Percentiles rank a stretch among this genome's conserved stretches.
These are phyloP conservation scores for Solanum acaule DNA, from an alignment of 257 asterid species.

Conservation along the genomic window DNA sequence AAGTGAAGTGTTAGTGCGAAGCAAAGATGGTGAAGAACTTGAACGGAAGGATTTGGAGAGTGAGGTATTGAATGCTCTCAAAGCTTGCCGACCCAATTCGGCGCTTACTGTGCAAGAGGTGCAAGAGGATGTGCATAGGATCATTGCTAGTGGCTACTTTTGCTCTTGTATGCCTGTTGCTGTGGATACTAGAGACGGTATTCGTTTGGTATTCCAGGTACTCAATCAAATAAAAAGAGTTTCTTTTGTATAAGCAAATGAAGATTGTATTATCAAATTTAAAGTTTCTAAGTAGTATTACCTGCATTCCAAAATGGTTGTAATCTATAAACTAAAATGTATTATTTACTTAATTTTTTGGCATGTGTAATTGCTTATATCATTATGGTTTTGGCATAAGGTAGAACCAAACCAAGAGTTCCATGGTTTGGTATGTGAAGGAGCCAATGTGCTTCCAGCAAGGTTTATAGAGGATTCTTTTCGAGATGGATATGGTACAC, in stretches of 20 bases:
- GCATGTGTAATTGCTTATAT: conserved; percentile 13
- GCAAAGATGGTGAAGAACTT: conserved; percentile 92
- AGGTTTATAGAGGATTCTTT: conserved; percentile 89
- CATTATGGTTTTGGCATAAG: conserved; percentile 42
- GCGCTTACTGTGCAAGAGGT: conserved; percentile 88
- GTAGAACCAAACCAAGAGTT: conserved; percentile 99
- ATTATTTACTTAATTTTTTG: not conserved
- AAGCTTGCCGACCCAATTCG: conserved; percentile 81
- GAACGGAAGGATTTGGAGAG: conserved; percentile 86
- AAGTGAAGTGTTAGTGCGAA: conserved; percentile 85
- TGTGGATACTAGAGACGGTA: conserved; percentile 95
- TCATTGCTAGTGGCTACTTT: conserved; percentile 84
- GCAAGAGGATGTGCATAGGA: conserved; percentile 94
- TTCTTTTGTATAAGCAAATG: not conserved
- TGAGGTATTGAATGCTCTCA: conserved; percentile 76
- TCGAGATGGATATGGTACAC: conserved; percentile 86
- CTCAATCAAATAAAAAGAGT: not conserved
- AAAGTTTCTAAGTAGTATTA: not conserved
- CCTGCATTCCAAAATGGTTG: not conserved
- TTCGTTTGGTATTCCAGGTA: conserved; percentile 91
- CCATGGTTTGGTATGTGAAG: conserved; percentile 95
- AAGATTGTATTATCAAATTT: not conserved
- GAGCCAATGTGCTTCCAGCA: conserved; percentile 92
- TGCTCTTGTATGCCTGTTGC: conserved; percentile 94
- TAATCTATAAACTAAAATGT: not conserved